These are phyloP conservation scores for Ilyonectria destructans DNA, from an alignment of 2,329 filamentous ascomycete genomes.

Conservation along the genomic window DNA sequence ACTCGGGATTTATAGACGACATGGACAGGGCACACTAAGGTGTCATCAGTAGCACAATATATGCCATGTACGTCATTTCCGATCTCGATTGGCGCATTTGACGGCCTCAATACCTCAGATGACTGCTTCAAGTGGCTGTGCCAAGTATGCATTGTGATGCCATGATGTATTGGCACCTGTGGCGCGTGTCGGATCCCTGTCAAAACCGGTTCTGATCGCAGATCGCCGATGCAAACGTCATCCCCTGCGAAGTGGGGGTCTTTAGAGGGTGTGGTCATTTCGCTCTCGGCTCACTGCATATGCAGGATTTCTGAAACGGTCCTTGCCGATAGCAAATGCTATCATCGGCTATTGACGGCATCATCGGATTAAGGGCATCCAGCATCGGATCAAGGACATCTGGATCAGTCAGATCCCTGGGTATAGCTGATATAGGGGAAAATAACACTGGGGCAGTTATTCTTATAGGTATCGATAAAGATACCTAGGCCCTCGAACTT, in stretches of 20 bases:
- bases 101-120: conserved; percentile 33
- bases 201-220: conserved; percentile 44
- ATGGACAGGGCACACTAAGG: not conserved
- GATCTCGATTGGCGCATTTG: conserved; percentile 35
- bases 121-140: conserved; percentile 35
- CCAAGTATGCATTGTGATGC: conserved; percentile 42
- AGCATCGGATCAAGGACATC: too few relatives aligned
- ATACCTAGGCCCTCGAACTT: conserved; percentile 94
- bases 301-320: not conserved
- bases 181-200: conserved; percentile 38
- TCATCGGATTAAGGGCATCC: too few relatives aligned
- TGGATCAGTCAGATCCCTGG: too few relatives aligned
- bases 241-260: conserved; percentile 24
- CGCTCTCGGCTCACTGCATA: too few relatives aligned
- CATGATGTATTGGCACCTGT: conserved; percentile 35
- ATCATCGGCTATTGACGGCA: too few relatives aligned
- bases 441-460: conserved; percentile 94
- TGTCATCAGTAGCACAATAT: not conserved
- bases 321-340: not conserved
- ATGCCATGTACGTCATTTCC: conserved; percentile 43
- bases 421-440: conserved; percentile 99
- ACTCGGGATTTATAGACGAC: not conserved
- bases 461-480: conserved; percentile 99
- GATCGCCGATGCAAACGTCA: conserved; percentile 43
- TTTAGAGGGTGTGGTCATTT: too few relatives aligned